Percentiles rank a stretch among this genome's conserved stretches.
Conservation (phyloP, 192 early-diverging fungal species). For the Backusella psychrophila region DNA sequence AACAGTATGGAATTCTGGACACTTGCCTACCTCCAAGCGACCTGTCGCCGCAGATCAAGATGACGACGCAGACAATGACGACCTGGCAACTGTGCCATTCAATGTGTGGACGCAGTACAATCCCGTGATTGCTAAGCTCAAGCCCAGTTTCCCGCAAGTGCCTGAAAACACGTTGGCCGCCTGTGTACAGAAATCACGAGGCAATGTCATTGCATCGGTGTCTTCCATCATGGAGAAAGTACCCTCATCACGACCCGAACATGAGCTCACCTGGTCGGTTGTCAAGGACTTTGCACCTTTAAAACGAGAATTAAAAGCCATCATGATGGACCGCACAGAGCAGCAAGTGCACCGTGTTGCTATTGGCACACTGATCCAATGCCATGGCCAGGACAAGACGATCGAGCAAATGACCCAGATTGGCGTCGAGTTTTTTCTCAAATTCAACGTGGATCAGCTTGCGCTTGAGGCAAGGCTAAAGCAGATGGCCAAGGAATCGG, state of each 20-base stretch:
- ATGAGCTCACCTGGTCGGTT: conserved; percentile 13
- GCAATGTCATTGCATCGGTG: conserved; percentile 23
- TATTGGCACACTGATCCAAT: conserved; percentile 37
- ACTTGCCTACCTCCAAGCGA: conserved; percentile 1
- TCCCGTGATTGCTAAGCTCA: neutral
- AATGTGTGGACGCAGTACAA: conserved; percentile 34
- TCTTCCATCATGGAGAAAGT: conserved; percentile 9
- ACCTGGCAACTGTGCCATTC: conserved; percentile 5
- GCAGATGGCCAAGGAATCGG: conserved; percentile 7
- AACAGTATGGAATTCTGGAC: conserved; percentile 13
- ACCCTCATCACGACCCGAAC: conserved; percentile 1
- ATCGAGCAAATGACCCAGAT: conserved; percentile 29
- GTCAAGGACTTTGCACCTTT: conserved; percentile 28
- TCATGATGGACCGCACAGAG: conserved; percentile 38
- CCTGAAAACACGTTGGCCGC: neutral
- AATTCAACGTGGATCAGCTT: conserved; percentile 26
- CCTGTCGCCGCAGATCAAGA: neutral
- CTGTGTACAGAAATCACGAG: conserved; percentile 14
- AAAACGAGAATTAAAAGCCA: conserved; percentile 26
- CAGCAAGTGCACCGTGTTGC: conserved; percentile 37
- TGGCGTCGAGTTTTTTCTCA: conserved; percentile 42
- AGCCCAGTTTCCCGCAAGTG: conserved; percentile 13
- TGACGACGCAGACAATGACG: neutral
- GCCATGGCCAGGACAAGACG: conserved; percentile 24
- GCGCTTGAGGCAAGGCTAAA: neutral